Evolutionary conservation across 352 stramenopile species (phyloP), one percentile per base, ranked within the genome.

Genomic region (Pythium phragmitis): DNA sequence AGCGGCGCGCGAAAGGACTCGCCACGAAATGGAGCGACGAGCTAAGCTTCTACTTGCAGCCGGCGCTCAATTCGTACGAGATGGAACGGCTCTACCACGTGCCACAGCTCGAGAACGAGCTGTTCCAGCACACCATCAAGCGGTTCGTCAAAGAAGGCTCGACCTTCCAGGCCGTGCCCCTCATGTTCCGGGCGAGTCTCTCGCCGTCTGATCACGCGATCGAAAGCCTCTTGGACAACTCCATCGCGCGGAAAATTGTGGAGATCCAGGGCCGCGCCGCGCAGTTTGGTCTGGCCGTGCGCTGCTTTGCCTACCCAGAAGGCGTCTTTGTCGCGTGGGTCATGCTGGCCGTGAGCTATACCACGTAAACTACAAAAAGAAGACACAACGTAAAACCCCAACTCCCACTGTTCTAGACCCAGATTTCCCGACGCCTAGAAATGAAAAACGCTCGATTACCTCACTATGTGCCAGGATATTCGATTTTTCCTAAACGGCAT

Each of bases 41-140:
- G 36, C 75, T 97, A 21, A 75, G 71, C 55, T 92, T 93, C 61
- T 88, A 83, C 51, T 63, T 97, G 47, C 72, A 90, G 9, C 89
- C 88, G 26, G 88, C 89, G n/a, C 77, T 97, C 19, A 82, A 82
- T 45, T 87, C 88, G 14, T 97, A 97, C 68, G 89, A 97, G 39
- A 62, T 89, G 46, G 89, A 97, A 68, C 79, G 88, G 8, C 59
- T 91, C 16, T 84, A 92, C 63, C 73, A 71, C 39, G 57, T 89
- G 9, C 57, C 76, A 4, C 77, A 88, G 55, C 65, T 91, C 1
- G 87, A 92, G 49, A 95, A 92, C 56, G 75, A 69, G 2, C 80
- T 96, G 43, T 97, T 97, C 63, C 81, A 91, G 58, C 82, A 90
- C 28, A 89, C 75, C 52, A 84, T 96, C 55, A 89, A 85, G 45